Evolutionary conservation across 345 rosid species (phyloP), one percentile per base, ranked within the genome.

Genomic region (Salix koriyanagi): DNA sequence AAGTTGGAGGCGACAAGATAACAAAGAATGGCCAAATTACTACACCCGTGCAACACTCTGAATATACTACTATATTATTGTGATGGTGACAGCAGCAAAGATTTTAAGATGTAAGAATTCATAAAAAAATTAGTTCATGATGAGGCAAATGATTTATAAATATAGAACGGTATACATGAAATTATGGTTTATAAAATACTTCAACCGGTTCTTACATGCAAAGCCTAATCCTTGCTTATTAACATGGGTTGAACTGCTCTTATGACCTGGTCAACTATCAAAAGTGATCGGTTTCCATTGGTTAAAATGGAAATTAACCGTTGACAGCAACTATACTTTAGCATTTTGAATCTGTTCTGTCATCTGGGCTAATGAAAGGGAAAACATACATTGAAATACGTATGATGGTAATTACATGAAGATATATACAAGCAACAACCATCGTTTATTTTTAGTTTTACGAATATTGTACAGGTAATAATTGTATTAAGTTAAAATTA

Each of bases 81-180:
- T 54, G 84, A 82, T 72, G 50, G 52, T 42, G 80, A 79, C 83
- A 66, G 72, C 66, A 70, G 67, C 76, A 37, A 21, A 41, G 65
- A 41, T 77, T 70, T 32, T 21, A n/a, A 25, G 64, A 34, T 46
- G 69, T 18, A 52, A 23, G 14, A 36, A 26, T 19, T 44, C 16
- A 30, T 44, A 34, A 10, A 71, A 56, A 41, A 1, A 32, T 41
- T 41, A 41, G 62, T 56, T 23, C 62, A 56, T 56, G 28, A n/a
- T n/a, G 28, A 56, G 11, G 62, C 28, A 56, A 23, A n/a, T 56
- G n/a, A 18, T 18, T 19, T 19, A 6, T 52, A 52, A 5, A 19
- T 21, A 52, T 7, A 18, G 10, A 52, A 52, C 60, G 23, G 23
- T 52, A 56, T 56, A 11, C 62, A 56, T 9, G 62, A 56, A 7